Evolutionary conservation across 1,284 basidiomycete species (phyloP).

Genomic region (Tilletia walkeri): DNA sequence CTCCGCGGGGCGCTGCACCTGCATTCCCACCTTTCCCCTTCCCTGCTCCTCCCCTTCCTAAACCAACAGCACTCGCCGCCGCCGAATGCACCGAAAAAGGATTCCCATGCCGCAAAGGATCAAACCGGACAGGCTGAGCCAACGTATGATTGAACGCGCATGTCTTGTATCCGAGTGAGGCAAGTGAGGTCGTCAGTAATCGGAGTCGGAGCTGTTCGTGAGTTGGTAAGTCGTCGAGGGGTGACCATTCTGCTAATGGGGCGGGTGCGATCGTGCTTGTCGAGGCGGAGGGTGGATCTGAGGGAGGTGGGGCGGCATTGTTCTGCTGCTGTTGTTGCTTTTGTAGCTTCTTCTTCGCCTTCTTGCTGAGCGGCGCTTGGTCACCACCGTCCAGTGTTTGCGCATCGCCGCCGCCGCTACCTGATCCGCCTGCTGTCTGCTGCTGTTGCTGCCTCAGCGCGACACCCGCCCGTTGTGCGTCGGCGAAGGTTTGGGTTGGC

Average conservation of each 20-base stretch:
- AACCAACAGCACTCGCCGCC: background rate
- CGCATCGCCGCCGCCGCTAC: background rate
- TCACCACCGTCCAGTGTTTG: slow-evolving; percentile 32
- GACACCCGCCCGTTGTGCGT: slow-evolving; percentile 6
- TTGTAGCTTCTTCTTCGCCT: background rate
- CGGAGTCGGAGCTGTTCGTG: slow-evolving; percentile 31
- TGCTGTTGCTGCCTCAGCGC: background rate
- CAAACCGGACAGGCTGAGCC: slow-evolving; percentile 29
- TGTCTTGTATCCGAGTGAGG: slow-evolving; percentile 34
- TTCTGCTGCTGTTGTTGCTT: slow-evolving; percentile 14
- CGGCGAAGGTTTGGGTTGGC: slow-evolving; percentile 25
- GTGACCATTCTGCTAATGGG: slow-evolving; percentile 26
- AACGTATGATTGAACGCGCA: slow-evolving; percentile 49
- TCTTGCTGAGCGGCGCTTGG: slow-evolving; percentile 14
- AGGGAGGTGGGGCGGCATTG: background rate
- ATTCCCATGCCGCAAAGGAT: slow-evolving; percentile 33
- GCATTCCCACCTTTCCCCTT: background rate
- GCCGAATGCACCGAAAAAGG: slow-evolving; percentile 23
- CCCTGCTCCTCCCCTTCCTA: background rate
- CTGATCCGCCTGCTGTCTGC: no score
- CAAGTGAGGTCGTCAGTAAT: slow-evolving; percentile 15
- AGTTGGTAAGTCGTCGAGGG: slow-evolving; percentile 25
- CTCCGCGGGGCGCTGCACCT: background rate
- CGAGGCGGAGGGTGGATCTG: background rate
- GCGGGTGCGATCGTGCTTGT: background rate